Base-by-base conservation (phyloP, 2,329 filamentous ascomycete genomes). In the Chalara sp. region DNA sequence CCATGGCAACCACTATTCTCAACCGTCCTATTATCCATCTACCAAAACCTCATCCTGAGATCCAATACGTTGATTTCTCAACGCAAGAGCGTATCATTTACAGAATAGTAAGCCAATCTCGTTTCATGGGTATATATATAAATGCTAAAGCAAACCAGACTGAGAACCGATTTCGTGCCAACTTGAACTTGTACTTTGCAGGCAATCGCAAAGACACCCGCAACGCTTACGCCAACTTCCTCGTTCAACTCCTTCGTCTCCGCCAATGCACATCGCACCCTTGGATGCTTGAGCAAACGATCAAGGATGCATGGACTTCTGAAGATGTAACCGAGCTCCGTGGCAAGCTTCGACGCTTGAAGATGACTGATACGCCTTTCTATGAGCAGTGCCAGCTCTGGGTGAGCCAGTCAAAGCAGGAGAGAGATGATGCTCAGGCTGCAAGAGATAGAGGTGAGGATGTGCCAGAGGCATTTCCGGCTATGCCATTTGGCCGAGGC, bases 1-100 rank as follows among this genome's bases (percentile, higher is more conserved):
- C 78, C 0, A 78, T 82, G 61, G 63, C 65, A 1, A 76, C 79
- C 49, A 71, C 63, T 0, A 67, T 83, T 12, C 77, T 83, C 53
- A 69, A 72, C 1, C 65, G 70, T 0, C 75, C 77, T 0, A 74
- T 84, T 1, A 61, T 83, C 12, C 74, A 72, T 6, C 67, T 84
- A 0, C 80, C 80, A 0, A 63, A 65, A 11, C 72, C 80, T 0
- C 65, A 65, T 6, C 68, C 76, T 47, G 61, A 59, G 2, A 71
- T 71, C 0, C 57, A 71, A 5, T 63, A 60, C 54, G 65, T 79
- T 1, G 58, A 75, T 0, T 80, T 83, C 62, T 79, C 76, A 11
- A 53, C 66, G 0, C 67, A 78, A 1, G 79, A 83, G 60, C 66
- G 69, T 2, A 65, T 68, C 2, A 69, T 83, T 32, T 83, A 83